Evolutionary conservation across 129 eudicot species (phyloP), one percentile per base, ranked within the genome.

Genomic region (Smallanthus sonchifolius): DNA sequence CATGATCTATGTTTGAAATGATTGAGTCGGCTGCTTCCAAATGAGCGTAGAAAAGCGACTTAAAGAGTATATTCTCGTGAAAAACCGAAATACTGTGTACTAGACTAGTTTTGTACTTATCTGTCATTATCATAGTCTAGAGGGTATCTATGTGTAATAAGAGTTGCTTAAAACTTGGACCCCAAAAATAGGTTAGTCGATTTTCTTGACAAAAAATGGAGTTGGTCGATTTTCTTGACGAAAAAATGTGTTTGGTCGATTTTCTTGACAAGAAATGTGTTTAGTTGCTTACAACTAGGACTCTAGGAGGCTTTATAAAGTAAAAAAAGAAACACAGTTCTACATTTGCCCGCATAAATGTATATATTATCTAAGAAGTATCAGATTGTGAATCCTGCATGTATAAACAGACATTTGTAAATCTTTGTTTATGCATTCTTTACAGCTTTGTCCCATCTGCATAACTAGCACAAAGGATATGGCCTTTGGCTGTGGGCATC

Each of bases 401-500:
- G 20, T 44, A 49, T 49, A 49, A 3, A 49, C 56, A 49, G 7
- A 15, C 56, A 49, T 15, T 48, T n/a, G 6, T 48, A 48, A 15
- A 5, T n/a, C 19, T 0, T 45, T n/a, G 38, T 57, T 28, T 30
- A 4, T 57, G 10, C 65, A 57, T 24, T 57, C 65, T 63, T 60
- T 82, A 65, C 88, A 92, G 98, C 38, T 87, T 48, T 92, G 98
- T 68, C 94, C 98, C 61, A 87, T 89, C 49, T 89, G 95, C 90
- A 82, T 84, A 24, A 82, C 70, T 28, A 87, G 86, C 76, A 76
- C 91, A 6, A 92, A 89, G 73, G 88, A 92, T 83, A 80, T 92
- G 95, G 98, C 98, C 44, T 92, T 92, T 61, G 92, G 98, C 16
- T 92, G 96, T 54, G 96, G 96, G 15, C 98, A 92, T 79, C 98